Evolutionary conservation across 331 rosid genomes (phyloP).

Genomic region (Malus hybrid): DNA sequence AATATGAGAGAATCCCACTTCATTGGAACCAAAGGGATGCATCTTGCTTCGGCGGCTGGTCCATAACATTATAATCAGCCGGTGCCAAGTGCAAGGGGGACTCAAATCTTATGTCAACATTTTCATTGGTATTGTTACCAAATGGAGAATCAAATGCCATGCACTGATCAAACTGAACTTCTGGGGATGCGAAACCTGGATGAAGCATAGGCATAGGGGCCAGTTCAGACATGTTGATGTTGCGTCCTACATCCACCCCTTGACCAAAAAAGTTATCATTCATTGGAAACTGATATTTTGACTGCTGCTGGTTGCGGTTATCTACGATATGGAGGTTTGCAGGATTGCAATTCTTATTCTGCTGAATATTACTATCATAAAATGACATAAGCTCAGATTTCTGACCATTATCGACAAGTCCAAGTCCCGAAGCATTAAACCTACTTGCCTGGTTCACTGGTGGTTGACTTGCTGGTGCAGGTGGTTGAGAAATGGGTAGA

Average conservation of each 20-base stretch:
- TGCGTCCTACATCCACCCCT: conserved; percentile 7
- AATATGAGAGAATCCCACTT: conserved; percentile 1
- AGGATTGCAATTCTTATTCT: conserved; percentile 9
- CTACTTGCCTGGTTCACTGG: conserved; percentile 13
- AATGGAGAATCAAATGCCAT: conserved; percentile 19
- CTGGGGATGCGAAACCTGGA: conserved; percentile 5
- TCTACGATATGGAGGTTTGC: conserved; percentile 5
- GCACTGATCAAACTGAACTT: conserved; percentile 18
- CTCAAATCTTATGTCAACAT: conserved; percentile 19
- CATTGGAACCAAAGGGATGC: conserved; percentile 20
- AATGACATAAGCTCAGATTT: conserved; percentile 29
- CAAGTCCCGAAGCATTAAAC: conserved; percentile 8
- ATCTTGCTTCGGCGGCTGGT: conserved; percentile 18
- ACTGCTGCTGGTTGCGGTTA: conserved; percentile 13
- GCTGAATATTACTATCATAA: conserved; percentile 22
- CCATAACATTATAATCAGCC: conserved; percentile 8
- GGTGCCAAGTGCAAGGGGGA: conserved; percentile 21
- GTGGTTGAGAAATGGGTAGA: conserved; percentile 10
- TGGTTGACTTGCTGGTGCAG: conserved; percentile 8
- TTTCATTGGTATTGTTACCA: conserved; percentile 2
- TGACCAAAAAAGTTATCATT: conserved; percentile 16
- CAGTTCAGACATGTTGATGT: conserved; percentile 1
- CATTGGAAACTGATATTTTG: conserved; percentile 15
- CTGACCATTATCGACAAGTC: conserved; percentile 24
- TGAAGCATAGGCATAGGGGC: conserved; percentile 2